These are phyloP conservation scores for Globisporangium acanthophoron DNA, from an alignment of 352 stramenopile genomes.

Conservation along the genomic window DNA sequence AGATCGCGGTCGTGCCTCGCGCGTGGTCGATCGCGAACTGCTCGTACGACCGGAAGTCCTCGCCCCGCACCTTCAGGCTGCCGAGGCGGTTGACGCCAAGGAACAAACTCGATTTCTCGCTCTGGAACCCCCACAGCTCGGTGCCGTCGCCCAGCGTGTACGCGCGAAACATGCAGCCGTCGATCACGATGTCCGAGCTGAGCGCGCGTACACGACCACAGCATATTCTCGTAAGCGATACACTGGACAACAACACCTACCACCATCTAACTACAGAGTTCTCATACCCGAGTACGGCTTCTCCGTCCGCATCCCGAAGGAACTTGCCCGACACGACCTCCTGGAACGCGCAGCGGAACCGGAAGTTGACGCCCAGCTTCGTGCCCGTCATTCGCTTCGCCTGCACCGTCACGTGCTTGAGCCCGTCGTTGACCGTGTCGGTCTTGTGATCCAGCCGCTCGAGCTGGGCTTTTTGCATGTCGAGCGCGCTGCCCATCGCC, in stretches of 20 bases:
- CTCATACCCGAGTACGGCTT: conserved; percentile 43
- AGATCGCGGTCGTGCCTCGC: conserved; percentile 45
- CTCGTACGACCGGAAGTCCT: conserved; percentile 68
- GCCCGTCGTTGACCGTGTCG: conserved; percentile 55
- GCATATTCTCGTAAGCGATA: background rate
- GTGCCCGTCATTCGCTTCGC: conserved; percentile 42
- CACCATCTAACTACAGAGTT: background rate
- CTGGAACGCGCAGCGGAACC: conserved; percentile 74
- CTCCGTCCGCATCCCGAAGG: conserved; percentile 51
- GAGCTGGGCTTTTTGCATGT: conserved; percentile 58
- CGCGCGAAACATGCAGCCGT: conserved; percentile 64
- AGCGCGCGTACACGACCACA: background rate
- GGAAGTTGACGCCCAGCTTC: conserved; percentile 32
- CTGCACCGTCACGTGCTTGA: conserved; percentile 66
- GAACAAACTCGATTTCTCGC: conserved; percentile 58
- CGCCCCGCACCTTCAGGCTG: conserved; percentile 53
- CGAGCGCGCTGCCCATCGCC: conserved; percentile 51
- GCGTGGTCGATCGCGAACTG: conserved; percentile 55
- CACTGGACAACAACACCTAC: background rate
- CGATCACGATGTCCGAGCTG: conserved; percentile 58
- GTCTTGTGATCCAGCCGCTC: conserved; percentile 59
- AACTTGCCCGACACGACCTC: conserved; percentile 46
- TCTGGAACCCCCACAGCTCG: conserved; percentile 78
- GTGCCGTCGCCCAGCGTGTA: conserved; percentile 73
- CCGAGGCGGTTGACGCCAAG: conserved; percentile 69